phyloP scores from a whole-genome alignment of 345 rosid species.

The Dipteronia dyeriana region DNA sequence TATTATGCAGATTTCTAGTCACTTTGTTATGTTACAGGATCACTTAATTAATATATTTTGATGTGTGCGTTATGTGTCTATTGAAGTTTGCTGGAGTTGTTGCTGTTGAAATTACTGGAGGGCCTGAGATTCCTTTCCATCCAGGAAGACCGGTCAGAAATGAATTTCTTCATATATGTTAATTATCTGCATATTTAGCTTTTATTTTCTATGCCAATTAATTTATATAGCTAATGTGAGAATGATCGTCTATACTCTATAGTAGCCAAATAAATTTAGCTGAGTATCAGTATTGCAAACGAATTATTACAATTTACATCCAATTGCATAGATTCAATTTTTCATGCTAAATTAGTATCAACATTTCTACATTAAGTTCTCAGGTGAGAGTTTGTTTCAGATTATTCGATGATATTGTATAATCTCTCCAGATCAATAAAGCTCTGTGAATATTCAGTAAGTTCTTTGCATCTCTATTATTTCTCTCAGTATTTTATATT shows the following conservation, averaged over 20 bases:
- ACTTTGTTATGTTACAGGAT: too few species aligned
- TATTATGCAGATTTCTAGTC: too few species aligned
- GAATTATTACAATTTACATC: background rate
- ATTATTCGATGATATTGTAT: too few species aligned
- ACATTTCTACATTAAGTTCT: too few species aligned
- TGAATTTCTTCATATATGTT: background rate
- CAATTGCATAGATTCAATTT: background rate
- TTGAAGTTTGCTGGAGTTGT: conserved; percentile 83
- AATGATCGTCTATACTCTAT: too few species aligned
- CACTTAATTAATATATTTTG: conserved; percentile 38
- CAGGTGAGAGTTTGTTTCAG: too few species aligned
- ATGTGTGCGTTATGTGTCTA: background rate
- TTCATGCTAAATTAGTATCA: background rate
- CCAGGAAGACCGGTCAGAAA: conserved; percentile 77
- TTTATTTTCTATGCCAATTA: background rate
- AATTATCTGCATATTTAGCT: background rate
- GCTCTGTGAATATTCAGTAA: too few species aligned
- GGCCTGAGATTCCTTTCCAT: conserved; percentile 88
- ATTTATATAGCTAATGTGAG: background rate
- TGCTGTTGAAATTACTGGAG: conserved; percentile 83
- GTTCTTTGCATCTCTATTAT: too few species aligned
- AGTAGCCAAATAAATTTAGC: background rate
- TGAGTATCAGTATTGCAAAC: background rate
- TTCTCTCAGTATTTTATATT: too few species aligned
- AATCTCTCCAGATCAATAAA: too few species aligned